Evolutionary conservation across 305 asterid genomes (phyloP).

Genomic region (Rubia balearica): DNA sequence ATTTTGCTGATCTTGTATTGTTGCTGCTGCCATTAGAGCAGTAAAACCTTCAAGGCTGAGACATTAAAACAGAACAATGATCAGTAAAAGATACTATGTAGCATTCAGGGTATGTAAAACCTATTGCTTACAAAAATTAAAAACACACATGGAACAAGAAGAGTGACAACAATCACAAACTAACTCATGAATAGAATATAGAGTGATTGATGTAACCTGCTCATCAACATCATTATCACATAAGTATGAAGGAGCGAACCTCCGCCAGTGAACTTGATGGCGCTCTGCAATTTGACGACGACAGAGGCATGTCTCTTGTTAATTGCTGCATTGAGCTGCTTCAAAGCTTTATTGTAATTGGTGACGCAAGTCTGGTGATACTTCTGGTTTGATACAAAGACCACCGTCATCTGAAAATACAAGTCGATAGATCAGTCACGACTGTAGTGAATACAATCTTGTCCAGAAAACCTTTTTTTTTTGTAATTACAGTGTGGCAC

Average conservation of each 20-base stretch:
- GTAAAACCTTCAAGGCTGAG: too few species aligned
- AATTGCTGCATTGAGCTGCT: slow-evolving; percentile 64
- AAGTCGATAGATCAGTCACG: slow-evolving; percentile 80
- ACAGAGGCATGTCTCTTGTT: slow-evolving; percentile 56
- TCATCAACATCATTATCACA: neutral
- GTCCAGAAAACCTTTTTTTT: slow-evolving; percentile 73
- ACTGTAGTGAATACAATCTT: slow-evolving; percentile 94
- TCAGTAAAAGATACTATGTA: too few species aligned
- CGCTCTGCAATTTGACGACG: slow-evolving; percentile 70
- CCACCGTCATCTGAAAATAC: slow-evolving; percentile 72
- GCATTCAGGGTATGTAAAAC: too few species aligned
- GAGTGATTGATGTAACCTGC: slow-evolving; percentile 72
- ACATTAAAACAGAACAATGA: too few species aligned
- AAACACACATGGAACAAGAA: neutral
- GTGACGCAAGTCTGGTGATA: slow-evolving; percentile 85
- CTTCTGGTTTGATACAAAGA: slow-evolving; percentile 37
- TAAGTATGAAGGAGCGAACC: slow-evolving; percentile 25
- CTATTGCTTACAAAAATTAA: too few species aligned
- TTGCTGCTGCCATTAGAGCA: too few species aligned
- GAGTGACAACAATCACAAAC: too few species aligned
- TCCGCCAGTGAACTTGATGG: slow-evolving; percentile 89
- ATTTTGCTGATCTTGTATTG: too few species aligned
- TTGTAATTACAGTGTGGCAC: slow-evolving; percentile 89
- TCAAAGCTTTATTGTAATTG: slow-evolving; percentile 73
- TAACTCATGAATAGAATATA: slow-evolving; percentile 15